Evolutionary conservation across 2,329 filamentous ascomycete species (phyloP).

Genomic region (Colletotrichum agaves): DNA sequence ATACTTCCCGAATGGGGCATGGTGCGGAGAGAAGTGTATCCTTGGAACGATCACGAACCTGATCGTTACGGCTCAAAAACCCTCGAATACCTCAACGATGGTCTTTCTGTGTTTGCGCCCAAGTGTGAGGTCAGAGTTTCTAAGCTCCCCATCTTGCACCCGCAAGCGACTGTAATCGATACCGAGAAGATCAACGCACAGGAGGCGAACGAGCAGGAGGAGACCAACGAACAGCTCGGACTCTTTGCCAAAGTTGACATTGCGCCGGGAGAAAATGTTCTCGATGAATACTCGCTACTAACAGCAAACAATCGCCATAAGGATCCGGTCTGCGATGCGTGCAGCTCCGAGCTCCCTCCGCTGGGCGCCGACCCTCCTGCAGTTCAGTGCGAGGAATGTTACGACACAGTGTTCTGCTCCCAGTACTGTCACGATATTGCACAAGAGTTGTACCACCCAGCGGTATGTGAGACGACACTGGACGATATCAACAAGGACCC

Average conservation of each 20-base stretch:
- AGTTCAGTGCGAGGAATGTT: constrained; percentile 69
- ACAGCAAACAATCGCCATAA: constrained; percentile 91
- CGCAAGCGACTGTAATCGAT: constrained; percentile 62
- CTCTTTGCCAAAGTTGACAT: constrained; percentile 90
- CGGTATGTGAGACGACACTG: constrained; percentile 73
- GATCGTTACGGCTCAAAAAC: constrained; percentile 77
- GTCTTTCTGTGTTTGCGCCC: constrained; percentile 76
- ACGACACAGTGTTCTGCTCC: constrained; percentile 75
- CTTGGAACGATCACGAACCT: constrained; percentile 75
- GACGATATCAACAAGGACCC: constrained; percentile 74
- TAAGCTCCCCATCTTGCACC: constrained; percentile 77
- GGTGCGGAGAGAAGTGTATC: constrained; percentile 77
- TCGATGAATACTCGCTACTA: constrained; percentile 85
- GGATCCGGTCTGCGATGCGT: constrained; percentile 89
- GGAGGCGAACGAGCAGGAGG: constrained; percentile 38
- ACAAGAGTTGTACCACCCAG: constrained; percentile 69
- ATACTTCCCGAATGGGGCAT: constrained; percentile 75
- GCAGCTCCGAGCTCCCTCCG: constrained; percentile 77
- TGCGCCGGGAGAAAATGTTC: constrained; percentile 76
- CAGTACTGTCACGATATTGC: constrained; percentile 68
- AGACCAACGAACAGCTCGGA: constrained; percentile 81
- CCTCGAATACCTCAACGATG: constrained; percentile 76
- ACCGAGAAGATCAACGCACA: constrained; percentile 73
- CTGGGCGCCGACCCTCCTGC: constrained; percentile 60
- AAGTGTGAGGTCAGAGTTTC: constrained; percentile 84